Conservation (phyloP, 2,329 filamentous ascomycete species). For the Aureobasidium sp. region DNA sequence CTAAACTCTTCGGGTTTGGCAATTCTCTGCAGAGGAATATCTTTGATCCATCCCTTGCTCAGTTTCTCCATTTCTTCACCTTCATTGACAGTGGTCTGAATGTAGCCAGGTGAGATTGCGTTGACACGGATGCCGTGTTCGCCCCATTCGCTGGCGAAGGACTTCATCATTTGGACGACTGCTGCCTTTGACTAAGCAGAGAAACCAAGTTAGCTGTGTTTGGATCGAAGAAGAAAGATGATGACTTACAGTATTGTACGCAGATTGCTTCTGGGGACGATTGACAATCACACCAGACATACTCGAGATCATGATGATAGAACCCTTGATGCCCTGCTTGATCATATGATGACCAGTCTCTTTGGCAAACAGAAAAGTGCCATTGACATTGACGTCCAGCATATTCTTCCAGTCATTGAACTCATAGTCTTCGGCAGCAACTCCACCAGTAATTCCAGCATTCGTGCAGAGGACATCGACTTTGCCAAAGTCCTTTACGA, state of each 20-base stretch:
- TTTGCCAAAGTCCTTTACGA: conserved; percentile 30
- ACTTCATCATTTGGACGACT: conserved; percentile 33
- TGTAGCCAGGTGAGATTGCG: conserved; percentile 27
- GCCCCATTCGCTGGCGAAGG: conserved; percentile 26
- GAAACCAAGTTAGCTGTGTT: background rate
- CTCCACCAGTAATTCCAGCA: conserved; percentile 34
- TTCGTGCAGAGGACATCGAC: conserved; percentile 37
- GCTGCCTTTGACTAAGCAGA: conserved; percentile 24
- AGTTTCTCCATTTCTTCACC: conserved; percentile 31
- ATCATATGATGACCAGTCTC: conserved; percentile 79
- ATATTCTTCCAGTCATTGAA: conserved; percentile 62
- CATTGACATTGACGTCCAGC: conserved; percentile 83
- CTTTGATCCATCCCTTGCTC: conserved; percentile 30
- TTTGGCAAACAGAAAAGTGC: conserved; percentile 79
- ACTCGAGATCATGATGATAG: conserved; percentile 88
- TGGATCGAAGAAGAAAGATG: background rate
- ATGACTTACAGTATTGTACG: conserved; percentile 53
- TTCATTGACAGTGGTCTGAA: conserved; percentile 30
- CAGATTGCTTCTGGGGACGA: conserved; percentile 80
- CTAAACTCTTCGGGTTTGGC: conserved; percentile 34
- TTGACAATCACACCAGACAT: conserved; percentile 90
- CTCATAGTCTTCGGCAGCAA: conserved; percentile 29
- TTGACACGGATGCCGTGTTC: conserved; percentile 29
- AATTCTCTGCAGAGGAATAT: conserved; percentile 33
- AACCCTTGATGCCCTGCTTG: conserved; percentile 58